Evolutionary conservation across 2,329 filamentous ascomycete species (phyloP).

Genomic region (Leptoxyphium fumago): DNA sequence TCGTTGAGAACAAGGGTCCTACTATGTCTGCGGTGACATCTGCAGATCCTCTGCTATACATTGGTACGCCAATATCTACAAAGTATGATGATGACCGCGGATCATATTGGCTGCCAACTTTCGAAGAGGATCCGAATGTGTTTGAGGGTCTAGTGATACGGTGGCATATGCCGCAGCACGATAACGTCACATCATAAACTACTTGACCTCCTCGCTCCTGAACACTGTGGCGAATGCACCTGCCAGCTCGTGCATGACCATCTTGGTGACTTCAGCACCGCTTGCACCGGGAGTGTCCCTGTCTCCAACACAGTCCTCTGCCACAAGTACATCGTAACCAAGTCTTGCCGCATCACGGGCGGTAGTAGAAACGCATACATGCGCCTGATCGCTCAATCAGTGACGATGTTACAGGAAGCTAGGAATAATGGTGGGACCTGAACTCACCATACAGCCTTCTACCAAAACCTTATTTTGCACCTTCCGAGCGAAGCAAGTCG

Average conservation of each 20-base stretch:
- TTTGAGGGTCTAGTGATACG: conserved; percentile 14
- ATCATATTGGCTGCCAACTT: conserved; percentile 11
- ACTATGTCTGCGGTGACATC: neutral
- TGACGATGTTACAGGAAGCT: too few relatives aligned
- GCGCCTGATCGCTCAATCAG: conserved; percentile 30
- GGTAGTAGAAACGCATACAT: conserved; percentile 50
- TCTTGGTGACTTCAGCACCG: conserved; percentile 39
- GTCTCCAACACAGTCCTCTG: conserved; percentile 49
- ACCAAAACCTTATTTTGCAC: conserved; percentile 47
- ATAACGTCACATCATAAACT: neutral
- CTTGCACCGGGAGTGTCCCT: conserved; percentile 48
- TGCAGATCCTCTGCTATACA: neutral
- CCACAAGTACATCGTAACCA: conserved; percentile 49
- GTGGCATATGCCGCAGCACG: conserved; percentile 6
- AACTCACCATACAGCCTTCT: conserved; percentile 39
- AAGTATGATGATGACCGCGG: conserved; percentile 4
- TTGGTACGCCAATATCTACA: conserved; percentile 2
- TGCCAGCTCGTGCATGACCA: conserved; percentile 42
- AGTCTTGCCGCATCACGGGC: conserved; percentile 44
- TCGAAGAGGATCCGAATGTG: conserved; percentile 16
- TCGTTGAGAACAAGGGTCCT: neutral
- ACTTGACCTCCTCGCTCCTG: conserved; percentile 34
- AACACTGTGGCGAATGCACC: conserved; percentile 51
- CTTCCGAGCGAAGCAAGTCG: conserved; percentile 35
- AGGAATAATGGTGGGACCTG: too few relatives aligned